Base-by-base conservation (phyloP, 192 early-diverging fungal genomes). In the Umbelopsis sp. region DNA sequence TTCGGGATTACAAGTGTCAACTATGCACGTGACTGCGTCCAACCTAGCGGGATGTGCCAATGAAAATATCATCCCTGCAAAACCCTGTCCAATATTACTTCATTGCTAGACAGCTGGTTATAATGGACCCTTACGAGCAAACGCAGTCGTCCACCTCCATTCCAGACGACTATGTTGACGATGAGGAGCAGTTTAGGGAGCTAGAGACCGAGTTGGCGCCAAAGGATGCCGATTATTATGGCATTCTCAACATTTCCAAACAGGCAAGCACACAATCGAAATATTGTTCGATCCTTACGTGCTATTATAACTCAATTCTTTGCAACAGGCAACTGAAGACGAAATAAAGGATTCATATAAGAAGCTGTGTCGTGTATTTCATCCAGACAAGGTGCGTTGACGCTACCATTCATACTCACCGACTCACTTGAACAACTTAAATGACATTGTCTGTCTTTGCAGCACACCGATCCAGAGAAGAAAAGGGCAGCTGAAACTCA, bases 331-430 rank as follows among this genome's bases (percentile, higher is more conserved):
- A 20, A 83, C 82, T 22, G 84, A 88, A 56, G 88, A 91, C 0
- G 83, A 92, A 44, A 86, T 94, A 17, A 90, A 89, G 75, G 90
- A 92, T 25, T 84, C 91, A 32, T 92, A 93, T 82, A 89, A 85
- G 70, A 84, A 85, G 1, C 72, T 93, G 54, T 92, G 92, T 71
- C 84, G 87, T 50, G 77, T 87, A 50, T 94, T 92, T 77, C 93
- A 94, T 67, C 93, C 93, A 4, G 93, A 94, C 80, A 91, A 90
- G 69, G 79, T 81, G 69, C 31, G 53, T 52, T 24, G 4, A n/a
- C 29, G 8, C 17, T 62, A 2, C 31, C 31, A 32, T 62, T 17
- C 16, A 31, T 20, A 41, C 16, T 32, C 11, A 16, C 26, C 12
- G 17, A 2, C 3, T 20, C 29, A 8, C 56, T 34, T 62, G 14